Base-by-base conservation (phyloP, 352 stramenopile genomes). In the Phytophthora pseudosyringae region DNA sequence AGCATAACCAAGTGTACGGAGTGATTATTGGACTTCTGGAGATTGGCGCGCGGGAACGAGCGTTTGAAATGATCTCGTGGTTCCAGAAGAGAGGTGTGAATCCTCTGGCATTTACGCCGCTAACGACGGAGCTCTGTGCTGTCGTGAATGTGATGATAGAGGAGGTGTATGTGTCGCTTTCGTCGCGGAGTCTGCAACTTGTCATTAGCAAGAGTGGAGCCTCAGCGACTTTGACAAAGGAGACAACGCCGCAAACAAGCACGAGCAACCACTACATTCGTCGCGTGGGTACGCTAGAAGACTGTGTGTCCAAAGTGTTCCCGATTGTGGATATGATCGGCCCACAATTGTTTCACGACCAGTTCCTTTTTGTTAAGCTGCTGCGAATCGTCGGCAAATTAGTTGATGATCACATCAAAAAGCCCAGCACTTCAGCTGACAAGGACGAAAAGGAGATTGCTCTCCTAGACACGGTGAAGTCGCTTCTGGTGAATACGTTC, bases 41-140 rank as follows among this genome's bases (percentile, higher is more conserved):
- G 64, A 90, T 95, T 45, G 85, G 82, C 7, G 73, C 83, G 3
- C 63, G 75, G 25, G 64, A 84, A 26, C 78, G 67, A 10, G 87
- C 85, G 10, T 94, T 95, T 44, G 77, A 90, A 26, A 88, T 94
- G 76, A 93, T 94, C 48, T 63, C 75, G 48, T 93, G 82, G 85
- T 95, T 95, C 58, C 78, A 85, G 38, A 62, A 73, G 12, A 71
- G 75, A 44, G 81, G 82, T 12, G 77, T 86, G 5, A 88, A 95
- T 43, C 85, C 87, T 13, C 61, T 95, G 18, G 75, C 64, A 32
- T 89, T 89, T 60, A 76, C 73, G 15, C 85, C 85, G 18, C 59
- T 95, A 25, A 78, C 77, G 36, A 68, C 67, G 15, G 81, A 94
- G 51, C 75, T 94, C 15, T 93, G 85, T 45, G 59, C 66, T 38